These are phyloP conservation scores for Malus hybrid DNA, from an alignment of 331 rosid genomes.

Conservation along the genomic window DNA sequence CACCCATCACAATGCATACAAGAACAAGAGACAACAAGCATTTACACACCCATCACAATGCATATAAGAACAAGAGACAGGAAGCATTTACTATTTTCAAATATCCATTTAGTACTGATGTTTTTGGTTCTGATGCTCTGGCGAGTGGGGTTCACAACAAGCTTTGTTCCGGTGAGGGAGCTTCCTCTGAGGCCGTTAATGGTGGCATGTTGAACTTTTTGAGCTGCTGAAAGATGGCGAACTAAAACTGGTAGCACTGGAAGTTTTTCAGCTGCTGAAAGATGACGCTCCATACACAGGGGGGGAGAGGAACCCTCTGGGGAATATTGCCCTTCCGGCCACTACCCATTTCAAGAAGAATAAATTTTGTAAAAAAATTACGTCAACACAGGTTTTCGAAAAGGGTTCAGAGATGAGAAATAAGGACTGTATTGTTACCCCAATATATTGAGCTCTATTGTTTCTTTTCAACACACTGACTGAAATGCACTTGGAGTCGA, in stretches of 20 bases:
- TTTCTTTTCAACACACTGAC: no score
- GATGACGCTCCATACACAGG: conserved; percentile 39
- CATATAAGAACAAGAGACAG: no score
- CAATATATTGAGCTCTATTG: no score
- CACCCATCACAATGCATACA: neutral
- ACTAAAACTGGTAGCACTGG: conserved; percentile 16
- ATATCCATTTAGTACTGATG: conserved; percentile 27
- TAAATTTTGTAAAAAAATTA: no score
- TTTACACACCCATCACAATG: no score
- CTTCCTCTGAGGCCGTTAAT: conserved; percentile 80
- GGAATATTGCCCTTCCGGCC: conserved; percentile 38
- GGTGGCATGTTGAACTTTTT: conserved; percentile 46
- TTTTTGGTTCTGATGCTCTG: conserved; percentile 53
- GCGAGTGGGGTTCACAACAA: conserved; percentile 41
- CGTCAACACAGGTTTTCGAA: no score
- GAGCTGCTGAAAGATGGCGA: conserved; percentile 46
- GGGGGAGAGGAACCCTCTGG: conserved; percentile 62
- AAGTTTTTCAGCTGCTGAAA: conserved; percentile 38
- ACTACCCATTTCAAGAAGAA: conserved; percentile 29
- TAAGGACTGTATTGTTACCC: no score
- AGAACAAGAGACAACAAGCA: no score
- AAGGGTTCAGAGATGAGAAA: no score
- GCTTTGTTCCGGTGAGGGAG: conserved; percentile 71
- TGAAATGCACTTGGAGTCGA: no score
- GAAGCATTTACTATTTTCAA: no score